Percentiles rank a stretch among this genome's conserved stretches.
These are phyloP conservation scores for Cyclanthera cordifolia DNA, from an alignment of 306 rosid genomes.

Conservation along the genomic window DNA sequence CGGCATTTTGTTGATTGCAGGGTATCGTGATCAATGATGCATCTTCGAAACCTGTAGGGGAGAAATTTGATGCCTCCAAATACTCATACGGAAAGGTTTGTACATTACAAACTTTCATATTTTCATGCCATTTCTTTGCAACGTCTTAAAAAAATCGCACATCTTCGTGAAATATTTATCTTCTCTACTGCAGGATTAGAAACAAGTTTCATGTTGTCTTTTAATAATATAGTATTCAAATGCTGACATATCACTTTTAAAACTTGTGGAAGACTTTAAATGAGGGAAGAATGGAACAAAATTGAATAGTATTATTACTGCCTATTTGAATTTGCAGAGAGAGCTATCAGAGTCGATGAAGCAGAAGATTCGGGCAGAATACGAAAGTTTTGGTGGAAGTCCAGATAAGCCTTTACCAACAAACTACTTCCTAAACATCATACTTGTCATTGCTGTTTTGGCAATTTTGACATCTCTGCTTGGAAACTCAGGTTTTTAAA, in stretches of 20 bases:
- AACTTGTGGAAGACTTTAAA: too few relatives aligned
- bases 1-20: constrained; percentile 23
- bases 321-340: constrained; percentile 84
- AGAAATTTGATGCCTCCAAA: constrained; percentile 73
- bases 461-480: constrained; percentile 64
- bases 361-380: constrained; percentile 84
- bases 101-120: constrained; percentile 12
- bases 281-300: constrained; percentile 69
- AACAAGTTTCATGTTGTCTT: constrained; percentile 49
- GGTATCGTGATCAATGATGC: constrained; percentile 55
- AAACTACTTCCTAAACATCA: constrained; percentile 69
- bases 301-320: constrained; percentile 58
- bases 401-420: constrained; percentile 78
- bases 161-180: constrained; percentile 33
- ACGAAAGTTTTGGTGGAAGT: constrained; percentile 74
- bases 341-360: constrained; percentile 57
- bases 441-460: too few relatives aligned
- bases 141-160: constrained; percentile 3
- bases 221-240: constrained; percentile 55
- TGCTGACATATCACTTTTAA: too few relatives aligned
- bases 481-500: constrained; percentile 37
- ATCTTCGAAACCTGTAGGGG: constrained; percentile 39
- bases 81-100: constrained; percentile 73
- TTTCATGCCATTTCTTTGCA: constrained; percentile 11
- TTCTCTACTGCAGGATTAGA: constrained; percentile 87